Conservation (phyloP, 2,329 filamentous ascomycete species). For the Hymenoscyphus occultus region DNA sequence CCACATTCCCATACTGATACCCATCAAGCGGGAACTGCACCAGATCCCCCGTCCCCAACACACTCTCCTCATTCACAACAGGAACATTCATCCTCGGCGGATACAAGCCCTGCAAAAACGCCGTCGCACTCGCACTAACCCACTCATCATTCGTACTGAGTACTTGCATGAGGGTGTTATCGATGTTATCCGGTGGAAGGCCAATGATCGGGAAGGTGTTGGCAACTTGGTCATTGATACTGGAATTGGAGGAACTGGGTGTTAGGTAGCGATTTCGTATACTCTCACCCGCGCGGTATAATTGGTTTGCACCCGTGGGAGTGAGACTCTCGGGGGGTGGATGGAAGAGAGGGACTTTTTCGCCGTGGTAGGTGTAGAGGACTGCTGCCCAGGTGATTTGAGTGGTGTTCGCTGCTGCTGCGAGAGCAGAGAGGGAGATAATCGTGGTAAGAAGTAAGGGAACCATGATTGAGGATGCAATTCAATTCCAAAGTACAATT, state of each 20-base stretch:
- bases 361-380: conserved; percentile 45
- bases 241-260: conserved; percentile 15
- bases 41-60: conserved; percentile 56
- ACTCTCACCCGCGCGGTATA: conserved; percentile 46
- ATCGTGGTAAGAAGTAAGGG: conserved; percentile 16
- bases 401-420: conserved; percentile 11
- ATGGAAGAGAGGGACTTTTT: conserved; percentile 46
- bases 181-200: conserved; percentile 44
- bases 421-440: conserved; percentile 14
- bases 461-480: conserved; percentile 8
- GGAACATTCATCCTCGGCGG: conserved; percentile 51
- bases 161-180: conserved; percentile 47
- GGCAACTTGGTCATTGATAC: conserved; percentile 26
- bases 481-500: neutral
- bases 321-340: conserved; percentile 42
- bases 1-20: conserved; percentile 75
- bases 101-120: conserved; percentile 82
- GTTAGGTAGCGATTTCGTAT: conserved; percentile 50
- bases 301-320: conserved; percentile 52
- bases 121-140: conserved; percentile 66
- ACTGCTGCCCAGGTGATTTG: conserved; percentile 33
- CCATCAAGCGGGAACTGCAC: conserved; percentile 68
- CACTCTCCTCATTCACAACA: conserved; percentile 39
- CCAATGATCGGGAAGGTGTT: conserved; percentile 42
- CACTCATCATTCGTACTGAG: conserved; percentile 43